Evolutionary conservation across 495 filamentous ascomycete genomes (phyloP), one percentile per base, ranked within the genome.

Genomic region (Aspergillus taichungensis): DNA sequence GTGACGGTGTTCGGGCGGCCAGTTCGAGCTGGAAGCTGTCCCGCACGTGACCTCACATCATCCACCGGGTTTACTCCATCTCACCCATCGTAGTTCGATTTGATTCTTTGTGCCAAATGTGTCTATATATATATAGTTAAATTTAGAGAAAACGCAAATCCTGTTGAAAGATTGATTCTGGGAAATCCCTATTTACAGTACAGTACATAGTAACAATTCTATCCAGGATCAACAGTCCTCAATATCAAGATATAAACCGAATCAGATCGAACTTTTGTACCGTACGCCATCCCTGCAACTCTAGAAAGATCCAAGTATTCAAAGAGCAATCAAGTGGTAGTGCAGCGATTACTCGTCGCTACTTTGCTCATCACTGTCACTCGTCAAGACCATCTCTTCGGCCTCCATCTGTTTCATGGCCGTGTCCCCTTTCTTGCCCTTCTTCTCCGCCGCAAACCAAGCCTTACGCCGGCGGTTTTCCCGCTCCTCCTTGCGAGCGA

Each of bases 381-480:
- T 69, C 11, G 64, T 68, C 42, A 59, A 32, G 38, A 48, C 45
- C 9, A 42, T 52, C 29, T 69, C 63, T 40, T 69, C 66, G 29
- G 58, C 49, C 13, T 68, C 62, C 62, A 67, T 63, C 44, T 62
- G 61, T 18, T 57, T 56, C 37, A 73, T 45, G 24, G 49, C 53
- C 6, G 56, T 55, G 51, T 73, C 69, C 0, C 69, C 69, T 46
- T 66, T 73, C 43, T 57, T 58, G 8, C 69, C 69, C 45, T 65
- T 67, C 44, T 69, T 71, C 52, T 71, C 69, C 6, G 65, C 68
- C 11, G 67, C 65, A 42, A 73, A 65, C 68, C 68, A 73, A 12
- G 65, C 68, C 52, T 71, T 60, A 33, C 69, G 61, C 31, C 55
- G 57, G 31, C 61, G 61, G 5, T 53, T 51, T 37, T 66, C 67